Evolutionary conservation across 257 asterid genomes (phyloP).

Genomic region (Linaria vulgaris): DNA sequence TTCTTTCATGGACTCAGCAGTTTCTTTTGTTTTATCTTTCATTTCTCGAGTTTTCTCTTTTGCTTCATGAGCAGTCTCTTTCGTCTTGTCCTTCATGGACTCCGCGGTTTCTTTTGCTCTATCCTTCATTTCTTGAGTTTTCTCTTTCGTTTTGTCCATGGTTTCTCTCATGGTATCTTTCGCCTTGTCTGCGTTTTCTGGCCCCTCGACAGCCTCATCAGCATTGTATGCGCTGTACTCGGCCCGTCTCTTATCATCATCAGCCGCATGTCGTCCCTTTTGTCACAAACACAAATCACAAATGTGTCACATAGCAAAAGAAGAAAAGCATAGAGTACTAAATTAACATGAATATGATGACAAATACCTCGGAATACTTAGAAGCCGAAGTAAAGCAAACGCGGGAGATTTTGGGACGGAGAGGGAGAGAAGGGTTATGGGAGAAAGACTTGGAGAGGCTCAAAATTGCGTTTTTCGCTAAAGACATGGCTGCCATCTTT

Average conservation of each 20-base stretch:
- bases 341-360: too few species aligned
- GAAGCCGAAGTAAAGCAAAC: conserved; percentile 68
- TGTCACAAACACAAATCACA: not conserved
- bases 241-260: conserved; percentile 38
- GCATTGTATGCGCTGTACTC: conserved; percentile 33
- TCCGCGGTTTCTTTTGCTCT: conserved; percentile 9
- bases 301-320: too few species aligned
- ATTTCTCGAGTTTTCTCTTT: conserved; percentile 24
- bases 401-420: conserved; percentile 41
- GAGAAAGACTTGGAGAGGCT: conserved; percentile 45
- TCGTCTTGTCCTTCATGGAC: conserved; percentile 20
- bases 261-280: conserved; percentile 44
- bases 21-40: conserved; percentile 38
- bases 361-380: conserved; percentile 44
- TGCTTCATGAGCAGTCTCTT: conserved; percentile 1
- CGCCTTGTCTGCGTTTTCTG: conserved; percentile 24
- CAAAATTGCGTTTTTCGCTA: conserved; percentile 38
- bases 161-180: conserved; percentile 4
- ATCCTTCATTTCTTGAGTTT: conserved; percentile 31
- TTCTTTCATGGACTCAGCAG: conserved; percentile 35
- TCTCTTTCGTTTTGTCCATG: conserved; percentile 29
- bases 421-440: conserved; percentile 30
- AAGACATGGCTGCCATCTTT: conserved; percentile 54
- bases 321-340: too few species aligned
- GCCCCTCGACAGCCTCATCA: conserved; percentile 36